phyloP scores from a whole-genome alignment of 495 filamentous ascomycete genomes.

The Letharia columbiana region DNA sequence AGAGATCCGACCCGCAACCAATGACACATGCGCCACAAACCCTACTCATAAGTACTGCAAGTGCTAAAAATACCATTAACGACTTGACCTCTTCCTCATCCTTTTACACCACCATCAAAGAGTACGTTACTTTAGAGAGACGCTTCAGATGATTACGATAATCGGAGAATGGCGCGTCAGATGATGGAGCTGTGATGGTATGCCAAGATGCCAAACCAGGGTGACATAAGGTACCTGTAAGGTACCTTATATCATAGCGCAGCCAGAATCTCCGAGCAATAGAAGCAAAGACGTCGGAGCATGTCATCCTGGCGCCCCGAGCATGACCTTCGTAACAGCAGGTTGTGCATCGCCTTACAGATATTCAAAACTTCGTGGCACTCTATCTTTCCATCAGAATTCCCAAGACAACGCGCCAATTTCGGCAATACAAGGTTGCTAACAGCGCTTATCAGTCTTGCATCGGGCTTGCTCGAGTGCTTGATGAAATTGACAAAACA shows the following conservation, averaged over 20 bases:
- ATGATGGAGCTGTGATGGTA: no score
- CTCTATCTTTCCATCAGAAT: not conserved
- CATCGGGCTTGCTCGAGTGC: not conserved
- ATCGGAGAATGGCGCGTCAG: no score
- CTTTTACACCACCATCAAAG: not conserved
- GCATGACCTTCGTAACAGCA: not conserved
- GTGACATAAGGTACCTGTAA: not conserved
- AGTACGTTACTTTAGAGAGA: not conserved
- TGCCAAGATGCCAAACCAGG: no score
- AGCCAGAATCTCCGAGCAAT: not conserved
- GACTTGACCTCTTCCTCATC: no score
- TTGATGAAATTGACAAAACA: not conserved
- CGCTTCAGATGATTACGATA: not conserved
- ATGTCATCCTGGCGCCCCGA: not conserved
- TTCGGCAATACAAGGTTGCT: not conserved
- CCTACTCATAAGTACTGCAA: no score
- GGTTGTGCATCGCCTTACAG: not conserved
- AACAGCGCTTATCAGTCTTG: not conserved
- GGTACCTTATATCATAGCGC: not conserved
- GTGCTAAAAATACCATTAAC: no score
- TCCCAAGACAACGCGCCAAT: not conserved
- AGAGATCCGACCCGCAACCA: no score
- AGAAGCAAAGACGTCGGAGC: not conserved
- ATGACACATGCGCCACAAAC: no score
- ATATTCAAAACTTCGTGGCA: not conserved